Conservation (phyloP, 176 grass and related monocot species). For the Guadua angustifolia region DNA sequence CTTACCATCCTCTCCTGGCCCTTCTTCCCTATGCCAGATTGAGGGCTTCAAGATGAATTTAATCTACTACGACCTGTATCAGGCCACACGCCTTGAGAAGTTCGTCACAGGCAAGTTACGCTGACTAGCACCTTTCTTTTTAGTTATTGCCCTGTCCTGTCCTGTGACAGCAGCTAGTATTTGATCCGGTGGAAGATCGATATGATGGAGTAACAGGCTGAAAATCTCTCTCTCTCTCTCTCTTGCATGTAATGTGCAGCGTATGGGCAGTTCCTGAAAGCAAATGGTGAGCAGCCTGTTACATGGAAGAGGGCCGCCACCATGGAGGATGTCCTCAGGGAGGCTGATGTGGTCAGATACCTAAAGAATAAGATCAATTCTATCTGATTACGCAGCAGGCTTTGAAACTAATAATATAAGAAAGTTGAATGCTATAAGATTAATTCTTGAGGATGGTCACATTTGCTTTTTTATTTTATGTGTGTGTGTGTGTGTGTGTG, state of each 20-base stretch:
- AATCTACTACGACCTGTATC: conserved; percentile 95
- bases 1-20: neutral
- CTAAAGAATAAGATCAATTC: neutral
- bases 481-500: no score
- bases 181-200: neutral
- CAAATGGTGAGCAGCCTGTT: conserved; percentile 83
- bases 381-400: no score
- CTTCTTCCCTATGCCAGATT: conserved; percentile 48
- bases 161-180: neutral
- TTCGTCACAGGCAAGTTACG: conserved; percentile 79
- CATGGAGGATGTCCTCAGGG: conserved; percentile 95
- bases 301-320: conserved; percentile 94
- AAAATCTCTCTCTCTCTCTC: neutral
- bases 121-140: neutral
- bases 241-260: conserved; percentile 37
- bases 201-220: neutral
- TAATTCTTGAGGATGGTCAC: conserved; percentile 1
- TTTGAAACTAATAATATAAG: no score
- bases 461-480: neutral
- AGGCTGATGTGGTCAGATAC: conserved; percentile 78
- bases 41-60: conserved; percentile 99
- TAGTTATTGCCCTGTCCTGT: no score
- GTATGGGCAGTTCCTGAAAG: conserved; percentile 86
- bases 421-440: neutral
- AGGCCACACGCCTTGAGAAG: conserved; percentile 88